A percentile compares a stretch with the other conserved stretches of the same genome.
These are phyloP conservation scores for Zostera marina DNA, from an alignment of 116 monocot genomes.

Conservation along the genomic window DNA sequence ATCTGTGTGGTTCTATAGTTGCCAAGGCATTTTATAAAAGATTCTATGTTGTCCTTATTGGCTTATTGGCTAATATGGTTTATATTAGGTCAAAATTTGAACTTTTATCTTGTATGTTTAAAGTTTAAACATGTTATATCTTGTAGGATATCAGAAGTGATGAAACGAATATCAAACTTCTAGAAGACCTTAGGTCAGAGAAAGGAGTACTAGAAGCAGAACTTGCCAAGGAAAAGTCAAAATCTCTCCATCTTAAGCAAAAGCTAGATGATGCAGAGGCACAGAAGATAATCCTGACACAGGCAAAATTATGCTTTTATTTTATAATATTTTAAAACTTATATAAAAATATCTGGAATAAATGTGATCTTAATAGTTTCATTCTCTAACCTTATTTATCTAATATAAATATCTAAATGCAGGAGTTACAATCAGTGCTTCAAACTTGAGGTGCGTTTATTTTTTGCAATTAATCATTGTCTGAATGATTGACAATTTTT, in stretches of 20 bases:
- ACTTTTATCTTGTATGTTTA: too few relatives aligned
- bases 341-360: not conserved
- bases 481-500: too few relatives aligned
- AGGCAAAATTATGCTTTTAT: slow-evolving; percentile 27
- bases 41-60: too few relatives aligned
- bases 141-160: slow-evolving; percentile 29
- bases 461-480: not conserved
- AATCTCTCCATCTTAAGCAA: slow-evolving; percentile 58
- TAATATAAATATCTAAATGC: not conserved
- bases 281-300: slow-evolving; percentile 57
- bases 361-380: too few relatives aligned
- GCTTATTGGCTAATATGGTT: too few relatives aligned
- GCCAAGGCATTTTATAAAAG: too few relatives aligned
- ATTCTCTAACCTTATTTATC: not conserved
- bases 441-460: slow-evolving; percentile 74
- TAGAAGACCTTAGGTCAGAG: slow-evolving; percentile 42
- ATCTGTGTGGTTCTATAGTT: too few relatives aligned
- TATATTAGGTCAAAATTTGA: too few relatives aligned
- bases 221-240: slow-evolving; percentile 54
- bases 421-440: slow-evolving; percentile 98
- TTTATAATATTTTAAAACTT: not conserved
- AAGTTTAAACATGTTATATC: not conserved
- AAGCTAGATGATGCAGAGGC: slow-evolving; percentile 58
- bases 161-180: slow-evolving; percentile 18
- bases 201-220: slow-evolving; percentile 65